A percentile compares a stretch with the other conserved stretches of the same genome.
Evolutionary conservation across 257 asterid species (phyloP).

Genomic region (Pogostemon cablin): DNA sequence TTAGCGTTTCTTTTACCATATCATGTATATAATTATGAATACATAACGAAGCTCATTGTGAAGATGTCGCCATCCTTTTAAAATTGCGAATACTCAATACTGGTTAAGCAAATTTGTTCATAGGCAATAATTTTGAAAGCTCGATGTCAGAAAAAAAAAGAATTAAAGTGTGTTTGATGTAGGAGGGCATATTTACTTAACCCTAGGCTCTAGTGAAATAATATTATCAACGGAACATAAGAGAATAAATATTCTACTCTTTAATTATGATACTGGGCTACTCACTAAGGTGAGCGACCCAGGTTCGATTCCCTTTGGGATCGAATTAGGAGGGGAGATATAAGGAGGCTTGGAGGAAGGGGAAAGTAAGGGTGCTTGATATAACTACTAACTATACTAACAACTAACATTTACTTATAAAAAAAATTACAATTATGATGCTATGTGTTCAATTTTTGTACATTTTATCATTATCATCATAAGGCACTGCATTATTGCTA

Average conservation of each 20-base stretch:
- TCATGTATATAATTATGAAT: neutral
- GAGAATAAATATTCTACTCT: neutral
- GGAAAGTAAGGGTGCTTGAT: too few species aligned
- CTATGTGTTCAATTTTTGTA: too few species aligned
- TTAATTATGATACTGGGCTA: too few species aligned
- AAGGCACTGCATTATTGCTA: too few species aligned
- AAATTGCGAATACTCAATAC: constrained; percentile 13
- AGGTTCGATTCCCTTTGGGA: too few species aligned
- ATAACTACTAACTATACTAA: too few species aligned
- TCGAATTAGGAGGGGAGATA: too few species aligned
- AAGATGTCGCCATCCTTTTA: constrained; percentile 15
- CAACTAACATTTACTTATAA: too few species aligned
- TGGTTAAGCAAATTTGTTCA: constrained; percentile 10
- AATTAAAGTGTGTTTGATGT: constrained; percentile 9
- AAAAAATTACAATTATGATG: too few species aligned
- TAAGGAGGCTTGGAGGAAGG: too few species aligned
- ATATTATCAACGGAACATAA: neutral
- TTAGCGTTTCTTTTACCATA: neutral
- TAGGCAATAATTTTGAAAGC: neutral
- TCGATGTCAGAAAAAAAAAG: constrained; percentile 1
- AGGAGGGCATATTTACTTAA: neutral
- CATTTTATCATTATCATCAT: too few species aligned
- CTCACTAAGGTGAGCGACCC: too few species aligned
- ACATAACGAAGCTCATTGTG: constrained; percentile 6
- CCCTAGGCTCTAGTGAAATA: neutral